Percentiles rank a stretch among this genome's conserved stretches.
Conservation (phyloP, 2,329 filamentous ascomycete genomes). For the Neofusicoccum cordaticola region DNA sequence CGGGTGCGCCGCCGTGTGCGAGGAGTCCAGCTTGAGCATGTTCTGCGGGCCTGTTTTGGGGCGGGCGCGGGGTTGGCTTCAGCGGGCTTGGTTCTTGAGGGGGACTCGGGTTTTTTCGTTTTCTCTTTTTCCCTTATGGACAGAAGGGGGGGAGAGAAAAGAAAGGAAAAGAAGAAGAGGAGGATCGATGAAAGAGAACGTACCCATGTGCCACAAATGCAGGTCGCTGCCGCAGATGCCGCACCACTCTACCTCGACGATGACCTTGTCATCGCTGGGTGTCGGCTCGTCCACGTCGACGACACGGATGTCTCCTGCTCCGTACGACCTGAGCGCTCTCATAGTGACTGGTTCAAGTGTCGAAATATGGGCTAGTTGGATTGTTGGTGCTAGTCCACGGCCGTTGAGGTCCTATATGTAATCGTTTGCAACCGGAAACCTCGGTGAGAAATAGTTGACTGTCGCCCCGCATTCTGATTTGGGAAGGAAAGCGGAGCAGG, state of each 20-base stretch:
- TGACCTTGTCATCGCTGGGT: slow-evolving; percentile 25
- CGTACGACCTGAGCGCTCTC: slow-evolving; percentile 33
- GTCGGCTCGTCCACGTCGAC: slow-evolving; percentile 25
- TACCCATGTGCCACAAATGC: slow-evolving; percentile 30
- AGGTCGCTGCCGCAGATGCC: slow-evolving; percentile 33
- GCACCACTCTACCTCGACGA: slow-evolving; percentile 30
- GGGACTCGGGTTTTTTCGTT: too few species aligned
- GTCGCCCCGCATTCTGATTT: too few species aligned
- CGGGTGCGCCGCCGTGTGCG: slow-evolving; percentile 23
- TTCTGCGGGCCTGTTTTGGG: slow-evolving; percentile 21
- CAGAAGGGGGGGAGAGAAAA: neutral
- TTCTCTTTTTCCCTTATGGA: too few species aligned
- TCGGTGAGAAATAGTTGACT: too few species aligned
- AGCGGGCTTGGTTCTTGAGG: neutral
- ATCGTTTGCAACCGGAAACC: too few species aligned
- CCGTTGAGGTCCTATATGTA: too few species aligned
- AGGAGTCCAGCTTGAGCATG: slow-evolving; percentile 25
- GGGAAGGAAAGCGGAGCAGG: too few species aligned
- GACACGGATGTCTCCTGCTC: slow-evolving; percentile 26
- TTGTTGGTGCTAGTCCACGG: too few species aligned
- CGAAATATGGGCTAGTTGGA: too few species aligned
- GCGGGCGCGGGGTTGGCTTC: too few species aligned
- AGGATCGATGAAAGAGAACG: neutral
- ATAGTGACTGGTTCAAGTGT: slow-evolving; percentile 19
- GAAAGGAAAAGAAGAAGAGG: too few species aligned